Evolutionary conservation across 257 asterid genomes (phyloP).

Genomic region (Solanum okadae): DNA sequence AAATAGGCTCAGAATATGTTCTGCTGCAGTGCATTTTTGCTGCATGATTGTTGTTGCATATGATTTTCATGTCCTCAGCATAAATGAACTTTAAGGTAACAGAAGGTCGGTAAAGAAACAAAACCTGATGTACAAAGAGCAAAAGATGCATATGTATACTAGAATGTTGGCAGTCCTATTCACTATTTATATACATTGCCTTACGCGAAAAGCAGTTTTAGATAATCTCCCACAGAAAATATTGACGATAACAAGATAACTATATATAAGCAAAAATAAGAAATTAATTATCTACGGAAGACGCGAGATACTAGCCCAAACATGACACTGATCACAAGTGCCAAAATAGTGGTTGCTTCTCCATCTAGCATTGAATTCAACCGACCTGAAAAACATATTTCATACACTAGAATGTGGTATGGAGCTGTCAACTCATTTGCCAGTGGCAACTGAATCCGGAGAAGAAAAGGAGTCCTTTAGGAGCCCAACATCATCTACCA

Average conservation of each 20-base stretch:
- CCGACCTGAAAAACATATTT: background rate
- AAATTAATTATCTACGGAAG: background rate
- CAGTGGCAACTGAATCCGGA: slow-evolving; percentile 31
- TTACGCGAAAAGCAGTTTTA: background rate
- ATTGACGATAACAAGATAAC: background rate
- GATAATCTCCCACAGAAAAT: background rate
- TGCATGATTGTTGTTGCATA: background rate
- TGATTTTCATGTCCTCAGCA: background rate
- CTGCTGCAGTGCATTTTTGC: background rate
- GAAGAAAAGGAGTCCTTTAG: slow-evolving; percentile 35
- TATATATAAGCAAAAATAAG: background rate
- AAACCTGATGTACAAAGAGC: background rate
- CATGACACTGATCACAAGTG: background rate
- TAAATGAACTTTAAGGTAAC: background rate
- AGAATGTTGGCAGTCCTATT: background rate
- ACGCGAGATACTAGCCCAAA: background rate
- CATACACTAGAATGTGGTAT: slow-evolving; percentile 38
- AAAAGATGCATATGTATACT: background rate
- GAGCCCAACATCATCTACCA: slow-evolving; percentile 34
- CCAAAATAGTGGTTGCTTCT: background rate
- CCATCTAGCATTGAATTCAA: background rate
- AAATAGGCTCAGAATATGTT: background rate
- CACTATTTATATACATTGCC: slow-evolving; percentile 26
- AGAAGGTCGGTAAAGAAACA: background rate
- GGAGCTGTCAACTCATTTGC: slow-evolving; percentile 28